phyloP scores from a whole-genome alignment of 306 rosid species.

The Malus sylvestris region DNA sequence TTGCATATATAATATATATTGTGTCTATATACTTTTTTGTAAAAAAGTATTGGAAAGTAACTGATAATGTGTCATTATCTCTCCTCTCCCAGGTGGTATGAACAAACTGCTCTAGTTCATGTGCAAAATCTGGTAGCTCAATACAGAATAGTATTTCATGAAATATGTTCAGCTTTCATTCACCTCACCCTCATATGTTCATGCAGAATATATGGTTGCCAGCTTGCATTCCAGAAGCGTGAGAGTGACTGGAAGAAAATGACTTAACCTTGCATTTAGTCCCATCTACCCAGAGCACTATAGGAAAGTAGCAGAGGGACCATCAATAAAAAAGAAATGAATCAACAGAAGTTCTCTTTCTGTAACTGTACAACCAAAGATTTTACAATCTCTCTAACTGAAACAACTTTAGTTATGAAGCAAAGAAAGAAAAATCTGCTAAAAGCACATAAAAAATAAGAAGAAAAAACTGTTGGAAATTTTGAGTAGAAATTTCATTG shows the following conservation, averaged over 20 bases:
- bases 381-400: constrained; percentile 13
- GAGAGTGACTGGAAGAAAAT: constrained; percentile 23
- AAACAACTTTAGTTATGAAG: constrained; percentile 18
- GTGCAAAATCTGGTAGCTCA: neutral
- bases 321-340: constrained; percentile 4
- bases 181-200: neutral
- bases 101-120: neutral
- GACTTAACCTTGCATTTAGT: constrained; percentile 19
- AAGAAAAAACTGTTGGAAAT: neutral
- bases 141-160: neutral
- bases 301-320: constrained; percentile 3
- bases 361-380: constrained; percentile 41
- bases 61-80: too few species aligned
- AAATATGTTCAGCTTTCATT: neutral
- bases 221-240: constrained; percentile 17
- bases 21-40: too few species aligned
- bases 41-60: too few species aligned
- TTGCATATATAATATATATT: too few species aligned
- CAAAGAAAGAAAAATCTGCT: constrained; percentile 13
- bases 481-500: too few species aligned
- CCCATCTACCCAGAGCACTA: constrained; percentile 4
- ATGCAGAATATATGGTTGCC: constrained; percentile 7
- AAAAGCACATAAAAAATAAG: neutral
- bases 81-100: too few species aligned
- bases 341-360: constrained; percentile 8